Conservation (phyloP, 371 early-diverging fungal genomes). For the Lichtheimia ornata region DNA sequence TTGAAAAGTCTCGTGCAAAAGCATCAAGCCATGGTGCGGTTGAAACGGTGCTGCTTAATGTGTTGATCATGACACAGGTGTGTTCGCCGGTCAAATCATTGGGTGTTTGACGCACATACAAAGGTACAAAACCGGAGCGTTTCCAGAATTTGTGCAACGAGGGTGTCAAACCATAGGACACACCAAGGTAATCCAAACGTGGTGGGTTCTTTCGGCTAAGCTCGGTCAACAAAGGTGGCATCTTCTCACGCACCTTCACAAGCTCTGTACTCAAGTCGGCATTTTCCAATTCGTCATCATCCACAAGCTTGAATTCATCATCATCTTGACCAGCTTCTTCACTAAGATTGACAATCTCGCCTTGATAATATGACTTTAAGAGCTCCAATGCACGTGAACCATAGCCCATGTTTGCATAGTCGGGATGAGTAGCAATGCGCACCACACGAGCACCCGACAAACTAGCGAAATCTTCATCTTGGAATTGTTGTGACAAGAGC, state of each 20-base stretch:
- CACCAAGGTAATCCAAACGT: conserved; percentile 95
- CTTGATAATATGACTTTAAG: conserved; percentile 86
- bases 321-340: conserved; percentile 58
- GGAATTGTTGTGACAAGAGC: conserved; percentile 95
- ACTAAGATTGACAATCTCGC: conserved; percentile 69
- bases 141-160: conserved; percentile 97
- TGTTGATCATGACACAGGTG: conserved; percentile 94
- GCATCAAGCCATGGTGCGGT: conserved; percentile 70
- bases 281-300: conserved; percentile 64
- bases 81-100: conserved; percentile 99
- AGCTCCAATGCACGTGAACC: conserved; percentile 88
- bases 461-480: conserved; percentile 95
- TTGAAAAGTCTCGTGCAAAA: conserved; percentile 89
- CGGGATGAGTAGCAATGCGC: conserved; percentile 99
- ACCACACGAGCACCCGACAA: conserved; percentile 98
- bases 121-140: conserved; percentile 86
- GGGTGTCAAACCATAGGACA: conserved; percentile 94
- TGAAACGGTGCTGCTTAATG: conserved; percentile 61
- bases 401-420: conserved; percentile 97
- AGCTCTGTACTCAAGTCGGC: conserved; percentile 76
- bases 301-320: conserved; percentile 53
- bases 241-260: conserved; percentile 82
- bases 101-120: conserved; percentile 96
- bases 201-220: conserved; percentile 79
- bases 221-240: conserved; percentile 89